Base-by-base conservation (phyloP, 192 early-diverging fungal species). In the Neocallimastix lanati region DNA sequence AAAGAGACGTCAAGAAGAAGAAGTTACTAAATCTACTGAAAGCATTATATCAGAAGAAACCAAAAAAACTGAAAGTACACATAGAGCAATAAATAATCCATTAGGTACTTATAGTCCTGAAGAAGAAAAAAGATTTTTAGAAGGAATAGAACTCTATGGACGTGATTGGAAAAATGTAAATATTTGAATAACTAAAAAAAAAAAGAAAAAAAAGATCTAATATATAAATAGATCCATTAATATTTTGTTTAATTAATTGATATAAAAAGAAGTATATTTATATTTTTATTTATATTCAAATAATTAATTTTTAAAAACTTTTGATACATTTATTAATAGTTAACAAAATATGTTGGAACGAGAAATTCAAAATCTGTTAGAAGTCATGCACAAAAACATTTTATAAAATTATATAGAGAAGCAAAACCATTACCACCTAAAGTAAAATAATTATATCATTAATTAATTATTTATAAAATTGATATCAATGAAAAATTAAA, bases 371-470 rank as follows among this genome's bases (percentile, higher is more conserved):
- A 94, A 82, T 93, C 93, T 25, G 93, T 96, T 79, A 87, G 94
- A 79, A 93, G 92, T 79, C 95, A 95, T 82, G 94, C 94, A 38
- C 94, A 96, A 86, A 96, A 95, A 83, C 92, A 95, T 82, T 94
- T 96, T 81, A 96, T 96, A 84, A 94, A 94, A 82, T 84, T 96
- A 82, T 96, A 88, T 83, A 83, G 95, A 30, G 95, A 94, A 80
- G 90, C 85, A 28, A 82, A 93, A 76, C 93, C 93, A 37, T 84
- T 96, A 76, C 95, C 95, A n/a, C 86, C 84, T 78, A 96, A 94
- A 85, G 93, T 95, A 77, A 36, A 82, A 37, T 87, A 88, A 80
- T 29, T 28, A 6, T 29, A 77, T 6, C 2, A 28, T 16, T 76
- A 67, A 11, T 78, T 15, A 29, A 14, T 76, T 25, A 78, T 28